Evolutionary conservation across 2,329 filamentous ascomycete species (phyloP), one percentile per base, ranked within the genome.

Genomic region (Trichoderma cornu-damae): DNA sequence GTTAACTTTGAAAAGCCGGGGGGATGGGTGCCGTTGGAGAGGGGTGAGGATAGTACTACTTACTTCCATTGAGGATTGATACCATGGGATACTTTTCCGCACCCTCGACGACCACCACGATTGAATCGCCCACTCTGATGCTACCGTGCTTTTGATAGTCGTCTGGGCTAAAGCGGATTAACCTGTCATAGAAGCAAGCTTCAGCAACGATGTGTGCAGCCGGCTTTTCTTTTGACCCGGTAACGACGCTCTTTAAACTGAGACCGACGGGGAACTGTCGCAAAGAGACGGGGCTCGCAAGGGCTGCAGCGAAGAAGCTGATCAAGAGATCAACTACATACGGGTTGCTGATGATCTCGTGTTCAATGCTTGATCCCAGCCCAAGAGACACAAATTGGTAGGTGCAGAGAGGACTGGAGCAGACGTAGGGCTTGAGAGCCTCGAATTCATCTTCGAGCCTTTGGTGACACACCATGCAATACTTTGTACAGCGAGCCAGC

Each of bases 341-440:
- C 1, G 90, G 89, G 67, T 92, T 88, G 11, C 83, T 82, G 24
- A 88, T 67, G 20, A 96, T 88, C 66, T 96, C 90, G 67, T 92
- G 85, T 68, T 96, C 91, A 57, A 96, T 84, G 64, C 84, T 90
- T 1, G 89, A 88, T 0, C 91, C 92, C 65, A 96, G 86, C 0
- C 90, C 90, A n/a, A 95, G 77, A 14, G 82, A 79, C 79, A 96
- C 88, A 72, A 94, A 96, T 67, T 96, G 92, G 66, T 89, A 96
- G 3, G 96, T 75, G 66, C 92, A 96, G 3, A 96, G 77, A 1
- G 79, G 76, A 11, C 82, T 80, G 20, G 82, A 82, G 71, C 92
- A 96, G 43, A 96, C 90, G 60, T 88, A 90, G 2, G 88, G 88
- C 63, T 89, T 90, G 59, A 91, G 75, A 1, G 87, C 83, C 64